Base-by-base conservation (phyloP, 2,329 filamentous ascomycete species). In the Fusarium cicatricum region DNA sequence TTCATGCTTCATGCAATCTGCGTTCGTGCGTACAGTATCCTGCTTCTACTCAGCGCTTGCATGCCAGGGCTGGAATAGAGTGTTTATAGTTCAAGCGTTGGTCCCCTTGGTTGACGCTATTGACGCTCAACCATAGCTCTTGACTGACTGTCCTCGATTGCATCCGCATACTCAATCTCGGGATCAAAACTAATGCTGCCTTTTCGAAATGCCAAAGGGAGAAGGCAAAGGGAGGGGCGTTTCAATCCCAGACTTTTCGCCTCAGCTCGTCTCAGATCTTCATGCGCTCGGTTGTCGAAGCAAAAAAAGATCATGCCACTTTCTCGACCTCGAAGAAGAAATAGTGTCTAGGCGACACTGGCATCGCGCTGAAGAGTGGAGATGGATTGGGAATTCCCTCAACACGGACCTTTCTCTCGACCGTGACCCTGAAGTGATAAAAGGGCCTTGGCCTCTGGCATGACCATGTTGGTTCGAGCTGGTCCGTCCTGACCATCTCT, bases 1-100 rank as follows among this genome's bases (percentile, higher is more conserved):
- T 45, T 58, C 44, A 62, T 58, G 50, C 50, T 55, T 60, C 49
- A 63, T 63, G 57, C 53, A 48, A 16, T 15, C 52, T 42, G 48
- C 33, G 48, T 37, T n/a, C 53, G 43, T 60, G 56, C 44, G 15
- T 32, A 32, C n/a, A 32, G 2, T 3, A 32, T n/a, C 29, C 11
- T n/a, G 12, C 29, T n/a, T 32, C 29, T 32, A 14, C 5, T 29
- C 28, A 26, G 17, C 45, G 17, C 36, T 32, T 39, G 29, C 31
- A 51, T 43, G 46, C 52, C 49, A 54, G 56, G 46, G 55, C 43
- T 63, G 60, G 56, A 62, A 59, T 46, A 41, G 28, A 23, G 19
- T 36, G 31, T 21, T 50, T 45, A 50, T 54, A 49, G 32, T 39
- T 47, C 21, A 48, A 44, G 37, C 29, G 19, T 50, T 53, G 45